These are phyloP conservation scores for Leishmania turanica DNA, from an alignment of 208 protist genomes.

Conservation along the genomic window DNA sequence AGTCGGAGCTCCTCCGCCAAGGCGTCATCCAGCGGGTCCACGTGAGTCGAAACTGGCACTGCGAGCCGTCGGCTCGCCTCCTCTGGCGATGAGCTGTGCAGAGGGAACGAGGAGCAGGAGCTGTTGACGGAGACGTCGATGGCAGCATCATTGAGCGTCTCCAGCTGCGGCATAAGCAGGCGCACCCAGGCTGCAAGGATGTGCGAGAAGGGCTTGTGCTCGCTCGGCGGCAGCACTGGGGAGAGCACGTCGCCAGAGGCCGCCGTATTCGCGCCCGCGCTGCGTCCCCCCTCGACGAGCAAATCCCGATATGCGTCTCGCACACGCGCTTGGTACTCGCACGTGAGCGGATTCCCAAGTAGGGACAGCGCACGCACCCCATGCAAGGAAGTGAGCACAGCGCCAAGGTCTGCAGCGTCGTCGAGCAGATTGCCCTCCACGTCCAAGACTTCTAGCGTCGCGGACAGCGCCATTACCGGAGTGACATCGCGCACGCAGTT, in stretches of 20 bases:
- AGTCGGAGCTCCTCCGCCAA: conserved; percentile 76
- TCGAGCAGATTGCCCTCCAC: conserved; percentile 83
- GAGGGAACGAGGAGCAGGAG: background rate
- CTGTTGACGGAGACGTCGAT: conserved; percentile 18
- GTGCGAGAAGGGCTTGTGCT: conserved; percentile 10
- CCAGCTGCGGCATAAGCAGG: conserved; percentile 62
- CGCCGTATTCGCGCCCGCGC: background rate
- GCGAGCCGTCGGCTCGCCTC: background rate
- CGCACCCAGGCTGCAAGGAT: conserved; percentile 51
- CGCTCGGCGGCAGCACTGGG: too few species aligned
- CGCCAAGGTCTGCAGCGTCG: conserved; percentile 31
- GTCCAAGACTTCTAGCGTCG: conserved; percentile 83
- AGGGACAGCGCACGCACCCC: conserved; percentile 65
- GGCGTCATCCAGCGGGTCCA: conserved; percentile 65
- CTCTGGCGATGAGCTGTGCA: background rate
- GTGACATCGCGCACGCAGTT: conserved; percentile 69
- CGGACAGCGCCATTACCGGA: conserved; percentile 60
- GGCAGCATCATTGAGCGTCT: conserved; percentile 24
- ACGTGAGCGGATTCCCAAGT: conserved; percentile 67
- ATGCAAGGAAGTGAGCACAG: conserved; percentile 42
- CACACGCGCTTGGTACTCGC: conserved; percentile 16
- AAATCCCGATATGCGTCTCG: conserved; percentile 22
- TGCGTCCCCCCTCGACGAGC: conserved; percentile 1
- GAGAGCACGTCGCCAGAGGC: background rate
- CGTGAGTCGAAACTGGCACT: conserved; percentile 19